Base-by-base conservation (phyloP, 1,139 yeast genomes). In the Hyphopichia fennica region DNA sequence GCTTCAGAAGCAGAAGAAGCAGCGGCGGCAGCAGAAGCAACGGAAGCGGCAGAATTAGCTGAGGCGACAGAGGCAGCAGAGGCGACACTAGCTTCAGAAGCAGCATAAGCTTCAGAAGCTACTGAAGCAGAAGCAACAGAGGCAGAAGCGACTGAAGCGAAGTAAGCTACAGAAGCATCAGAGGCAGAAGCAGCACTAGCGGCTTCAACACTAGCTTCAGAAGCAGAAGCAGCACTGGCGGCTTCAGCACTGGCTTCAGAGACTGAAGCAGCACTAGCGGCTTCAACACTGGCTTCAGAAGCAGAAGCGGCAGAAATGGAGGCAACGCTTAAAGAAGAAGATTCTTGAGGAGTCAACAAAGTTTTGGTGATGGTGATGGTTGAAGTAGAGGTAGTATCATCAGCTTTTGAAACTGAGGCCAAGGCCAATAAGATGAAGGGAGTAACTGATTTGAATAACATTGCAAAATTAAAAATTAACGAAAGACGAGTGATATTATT, bases 331-430 rank as follows among this genome's bases (percentile, higher is more conserved):
- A 65, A 37, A 38, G 70, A 61, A 39, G 63, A 52, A 22, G 67
- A 69, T 53, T 71, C 72, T 50, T 63, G 61, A 35, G 76, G 77
- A 40, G 74, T 64, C 58, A 67, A 68, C 47, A 71, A 52, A 31
- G 78, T 72, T 43, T 58, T 62, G 50, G 78, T 72, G 52, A 70
- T 53, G 39, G 77, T 72, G 45, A 72, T 53, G 34, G 77, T 72
- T 36, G 69, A 58, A 19, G 60, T 52, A 36, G 71, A 54, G 37
- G 81, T 76, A 15, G 54, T 52, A n/a, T 66, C 75, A 34, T 63
- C 71, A 25, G 65, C 65, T 35, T 51, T 53, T 32, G 57, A 65
- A 18, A 59, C 52, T 15, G 51, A 53, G 20, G 66, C 50, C 30
- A 59, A 46, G 38, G 67, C 69, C 45, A 65, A 50, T 31, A 63